Evolutionary conservation across 345 rosid species (phyloP).

Genomic region (Gossypium thurberi): DNA sequence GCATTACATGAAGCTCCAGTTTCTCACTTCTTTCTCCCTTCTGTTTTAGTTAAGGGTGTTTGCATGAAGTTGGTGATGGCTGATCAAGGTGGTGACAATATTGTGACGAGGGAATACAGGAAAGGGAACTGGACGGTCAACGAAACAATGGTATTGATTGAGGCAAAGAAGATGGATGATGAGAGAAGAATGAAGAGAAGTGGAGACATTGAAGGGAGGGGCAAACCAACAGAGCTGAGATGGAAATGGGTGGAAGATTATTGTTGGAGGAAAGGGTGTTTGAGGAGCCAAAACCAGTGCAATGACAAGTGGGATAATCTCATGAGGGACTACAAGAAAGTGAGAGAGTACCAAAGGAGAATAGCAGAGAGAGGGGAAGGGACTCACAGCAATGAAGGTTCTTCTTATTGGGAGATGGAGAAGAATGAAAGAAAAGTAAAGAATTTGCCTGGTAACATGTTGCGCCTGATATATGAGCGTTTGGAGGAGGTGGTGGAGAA

Average conservation of each 20-base stretch:
- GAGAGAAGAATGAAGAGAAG: conserved; percentile 68
- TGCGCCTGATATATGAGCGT: conserved; percentile 57
- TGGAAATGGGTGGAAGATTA: conserved; percentile 98
- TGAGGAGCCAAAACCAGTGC: conserved; percentile 90
- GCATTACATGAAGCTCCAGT: background rate
- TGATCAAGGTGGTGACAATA: conserved; percentile 41
- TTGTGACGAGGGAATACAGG: conserved; percentile 62
- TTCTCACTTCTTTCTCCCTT: background rate
- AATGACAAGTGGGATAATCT: conserved; percentile 97
- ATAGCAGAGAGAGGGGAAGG: conserved; percentile 22
- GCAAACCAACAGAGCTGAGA: conserved; percentile 67
- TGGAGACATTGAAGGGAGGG: conserved; percentile 33
- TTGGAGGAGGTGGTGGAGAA: conserved; percentile 64
- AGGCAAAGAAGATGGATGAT: conserved; percentile 83
- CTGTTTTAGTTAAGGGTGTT: conserved; percentile 1
- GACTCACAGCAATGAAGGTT: conserved; percentile 14
- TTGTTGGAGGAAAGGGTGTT: conserved; percentile 68
- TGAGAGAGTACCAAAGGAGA: conserved; percentile 57
- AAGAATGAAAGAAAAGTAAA: conserved; percentile 71
- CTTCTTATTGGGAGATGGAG: conserved; percentile 84
- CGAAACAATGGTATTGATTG: conserved; percentile 79
- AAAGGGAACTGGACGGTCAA: conserved; percentile 78
- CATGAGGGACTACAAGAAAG: conserved; percentile 91
- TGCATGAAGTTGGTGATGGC: conserved; percentile 36
- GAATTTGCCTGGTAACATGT: conserved; percentile 70